Conservation (phyloP, 1,284 basidiomycete species). For the Sporisorium reilianum region DNA sequence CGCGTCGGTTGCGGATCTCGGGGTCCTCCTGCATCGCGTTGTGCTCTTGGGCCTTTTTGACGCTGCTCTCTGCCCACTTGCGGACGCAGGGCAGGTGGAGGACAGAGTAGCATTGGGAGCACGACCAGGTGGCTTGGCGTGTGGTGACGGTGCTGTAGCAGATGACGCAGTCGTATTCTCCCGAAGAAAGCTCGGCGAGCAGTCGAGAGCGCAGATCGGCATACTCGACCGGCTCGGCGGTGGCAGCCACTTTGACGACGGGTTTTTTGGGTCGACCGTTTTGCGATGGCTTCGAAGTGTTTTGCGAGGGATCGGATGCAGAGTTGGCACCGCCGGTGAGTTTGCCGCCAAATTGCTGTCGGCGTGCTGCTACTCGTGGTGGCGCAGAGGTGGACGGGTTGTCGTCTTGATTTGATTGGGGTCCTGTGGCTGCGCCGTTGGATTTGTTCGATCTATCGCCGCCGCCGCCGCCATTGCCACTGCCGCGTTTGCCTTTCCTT, state of each 20-base stretch:
- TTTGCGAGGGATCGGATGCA: conserved; percentile 4
- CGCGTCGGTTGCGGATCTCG: conserved; percentile 55
- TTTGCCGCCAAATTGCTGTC: conserved; percentile 56
- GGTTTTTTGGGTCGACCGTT: conserved; percentile 33
- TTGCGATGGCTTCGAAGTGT: conserved; percentile 13
- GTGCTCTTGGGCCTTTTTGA: conserved; percentile 64
- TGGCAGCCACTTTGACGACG: conserved; percentile 24
- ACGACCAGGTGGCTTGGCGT: conserved; percentile 64
- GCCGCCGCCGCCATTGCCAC: conserved; percentile 4
- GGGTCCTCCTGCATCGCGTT: conserved; percentile 68
- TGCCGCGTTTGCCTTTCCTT: conserved; percentile 13
- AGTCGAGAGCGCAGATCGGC: conserved; percentile 65
- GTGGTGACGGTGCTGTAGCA: conserved; percentile 65
- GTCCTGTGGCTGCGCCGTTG: conserved; percentile 2
- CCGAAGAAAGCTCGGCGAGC: conserved; percentile 59
- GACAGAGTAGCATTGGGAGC: conserved; percentile 64
- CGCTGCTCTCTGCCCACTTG: conserved; percentile 66
- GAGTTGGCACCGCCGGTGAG: conserved; percentile 29
- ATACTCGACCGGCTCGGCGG: conserved; percentile 50
- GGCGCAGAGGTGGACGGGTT: conserved; percentile 5
- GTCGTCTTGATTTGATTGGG: not conserved
- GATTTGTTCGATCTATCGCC: conserved; percentile 13
- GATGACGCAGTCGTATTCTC: conserved; percentile 66
- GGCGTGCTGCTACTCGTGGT: conserved; percentile 25
- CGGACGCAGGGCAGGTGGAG: conserved; percentile 64